Evolutionary conservation across 2,329 filamentous ascomycete species (phyloP), one percentile per base, ranked within the genome.

Genomic region (Apiospora phragmitis): DNA sequence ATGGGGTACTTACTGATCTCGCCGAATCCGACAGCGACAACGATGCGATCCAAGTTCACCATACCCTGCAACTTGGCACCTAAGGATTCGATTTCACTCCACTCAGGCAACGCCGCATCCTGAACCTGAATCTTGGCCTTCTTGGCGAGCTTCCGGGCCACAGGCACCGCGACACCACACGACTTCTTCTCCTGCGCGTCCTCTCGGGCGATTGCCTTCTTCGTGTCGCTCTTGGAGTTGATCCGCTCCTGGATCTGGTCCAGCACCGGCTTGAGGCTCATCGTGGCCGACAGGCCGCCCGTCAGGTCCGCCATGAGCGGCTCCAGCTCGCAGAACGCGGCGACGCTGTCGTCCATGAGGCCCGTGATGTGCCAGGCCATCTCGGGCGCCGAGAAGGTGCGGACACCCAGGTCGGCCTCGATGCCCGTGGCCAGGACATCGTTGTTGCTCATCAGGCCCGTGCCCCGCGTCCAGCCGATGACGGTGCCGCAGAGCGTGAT

Each of bases 91-190:
- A 80, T 49, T 18, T 76, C 74, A 3, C 70, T 67, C 43, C 75
- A 79, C 43, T 78, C 74, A 14, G 76, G 78, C 6, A 81, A 72
- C 1, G 21, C 49, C 14, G 78, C 78, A 47, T 78, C 78, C 18
- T 71, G 74, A 9, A 77, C 71, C 21, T 75, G 72, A 7, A 75
- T 69, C 51, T 42, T 69, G 7, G 71, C 70, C 49, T 70, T 69
- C 12, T 68, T 68, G 8, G 55, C n/a, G 0, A 59, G 29, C 26
- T 35, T 70, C 1, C 67, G n/a, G 69, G 72, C 47, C 69, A 67
- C 6, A 69, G 79, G 90, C 90, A 77, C 87, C 90, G 71, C 71
- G 8, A 92, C 91, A 80, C 92, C 86, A 71, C 92, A 84, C 85
- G 91, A 92, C 81, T 92, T 90, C 81, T 72, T 71, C 41, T 71